Evolutionary conservation across 2,329 filamentous ascomycete species (phyloP), one percentile per base, ranked within the genome.

Genomic region (Helminthosporium solani): DNA sequence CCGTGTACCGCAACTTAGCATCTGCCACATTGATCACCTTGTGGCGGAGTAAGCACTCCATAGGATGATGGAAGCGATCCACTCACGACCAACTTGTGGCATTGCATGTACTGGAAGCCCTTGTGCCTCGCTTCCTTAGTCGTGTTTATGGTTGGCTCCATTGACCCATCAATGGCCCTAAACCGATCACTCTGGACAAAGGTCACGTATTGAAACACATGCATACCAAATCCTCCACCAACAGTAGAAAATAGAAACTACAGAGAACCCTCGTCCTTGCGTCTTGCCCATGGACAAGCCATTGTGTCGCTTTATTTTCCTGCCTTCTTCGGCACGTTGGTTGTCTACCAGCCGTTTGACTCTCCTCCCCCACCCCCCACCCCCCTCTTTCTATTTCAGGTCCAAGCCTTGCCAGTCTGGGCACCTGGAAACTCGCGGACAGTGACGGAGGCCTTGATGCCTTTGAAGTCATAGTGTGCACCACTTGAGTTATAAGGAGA

Each of bases 171-270:
- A 6, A 31, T 14, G 14, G 6, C 14, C 4, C 28, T 31, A 31
- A n/a, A 31, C 14, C 14, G 28, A 31, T 31, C 28, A 31, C 28
- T n/a, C 9, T 5, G 23, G 23, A 25, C 6, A 9, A 6, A 6
- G 23, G 3, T 31, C 28, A 12, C 14, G 28, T 31, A 31, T 31
- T 31, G 28, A 31, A 31, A 31, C 28, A 12, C 28, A 14, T 14
- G 28, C 28, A 31, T n/a, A 31, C 12, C 14, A 20, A 14, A 41
- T 21, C 33, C 41, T 38, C 41, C 46, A 41, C 41, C 36, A 37
- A 41, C 23, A 3, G 21, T 8, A n/a, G n/a, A 8, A 11, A 19
- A 27, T 15, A 30, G 25, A 19, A 23, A 37, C 12, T 31, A 31
- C 14, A 37, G 18, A 15, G 15, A 20, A 18, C 20, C 31, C 27